phyloP scores from a whole-genome alignment of 768 basidiomycete genomes.

The Stropharia rugosoannulata region DNA sequence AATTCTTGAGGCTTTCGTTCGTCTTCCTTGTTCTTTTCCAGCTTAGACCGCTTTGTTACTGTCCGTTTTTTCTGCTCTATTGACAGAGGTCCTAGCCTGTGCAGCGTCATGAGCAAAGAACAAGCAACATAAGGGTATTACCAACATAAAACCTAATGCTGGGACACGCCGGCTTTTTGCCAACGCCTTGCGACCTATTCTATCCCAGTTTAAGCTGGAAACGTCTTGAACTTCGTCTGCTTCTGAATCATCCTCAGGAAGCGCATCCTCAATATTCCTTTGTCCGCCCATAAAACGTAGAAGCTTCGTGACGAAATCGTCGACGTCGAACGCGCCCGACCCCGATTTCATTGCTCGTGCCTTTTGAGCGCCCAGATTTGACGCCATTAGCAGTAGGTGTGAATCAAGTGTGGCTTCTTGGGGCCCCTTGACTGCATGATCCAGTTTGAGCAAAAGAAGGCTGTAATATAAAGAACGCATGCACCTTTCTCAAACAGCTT shows the following conservation, averaged over 20 bases:
- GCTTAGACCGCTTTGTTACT: conserved; percentile 55
- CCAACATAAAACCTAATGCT: conserved; percentile 87
- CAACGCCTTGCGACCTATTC: conserved; percentile 81
- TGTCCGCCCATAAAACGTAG: conserved; percentile 76
- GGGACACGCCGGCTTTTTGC: conserved; percentile 79
- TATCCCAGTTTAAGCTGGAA: conserved; percentile 73
- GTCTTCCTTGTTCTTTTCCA: conserved; percentile 72
- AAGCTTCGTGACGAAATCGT: conserved; percentile 83
- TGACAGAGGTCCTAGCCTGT: conserved; percentile 88
- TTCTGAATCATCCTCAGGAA: conserved; percentile 45
- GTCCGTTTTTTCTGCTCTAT: conserved; percentile 81
- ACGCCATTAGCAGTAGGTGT: conserved; percentile 70
- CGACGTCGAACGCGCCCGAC: conserved; percentile 85
- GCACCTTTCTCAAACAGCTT: conserved; percentile 63
- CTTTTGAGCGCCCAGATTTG: conserved; percentile 79
- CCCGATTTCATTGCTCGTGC: conserved; percentile 92
- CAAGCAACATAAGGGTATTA: not conserved
- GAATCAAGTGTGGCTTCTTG: conserved; percentile 93
- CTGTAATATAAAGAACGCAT: not conserved
- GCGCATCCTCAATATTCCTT: conserved; percentile 40
- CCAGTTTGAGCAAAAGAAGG: not conserved
- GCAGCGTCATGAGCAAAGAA: conserved; percentile 13
- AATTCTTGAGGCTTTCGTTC: conserved; percentile 77
- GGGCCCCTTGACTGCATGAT: conserved; percentile 63
- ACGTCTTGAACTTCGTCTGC: conserved; percentile 51